Base-by-base conservation (phyloP, 164 flowering plant species). In the Magnolia kwangsiensis region DNA sequence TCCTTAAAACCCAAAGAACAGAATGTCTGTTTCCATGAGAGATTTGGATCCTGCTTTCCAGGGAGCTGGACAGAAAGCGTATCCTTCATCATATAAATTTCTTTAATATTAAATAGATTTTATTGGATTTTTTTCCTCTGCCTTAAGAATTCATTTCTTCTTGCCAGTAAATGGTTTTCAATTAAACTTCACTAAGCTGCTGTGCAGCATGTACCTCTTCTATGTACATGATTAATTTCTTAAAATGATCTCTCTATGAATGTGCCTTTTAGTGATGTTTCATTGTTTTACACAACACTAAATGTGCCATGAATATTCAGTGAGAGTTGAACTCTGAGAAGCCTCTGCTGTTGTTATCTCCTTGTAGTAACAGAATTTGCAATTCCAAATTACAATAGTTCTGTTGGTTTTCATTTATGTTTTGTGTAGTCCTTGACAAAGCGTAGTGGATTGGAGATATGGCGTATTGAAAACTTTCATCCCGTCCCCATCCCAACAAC, bases 11-110 rank as follows among this genome's bases (percentile, higher is more conserved):
- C 68, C 67, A 58, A 79, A 50, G 74, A 59, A 65, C 45, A 81
- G 11, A 50, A 93, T 95, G 98, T 80, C 98, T 64, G 90, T 93
- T 82, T 93, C 98, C 69, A 89, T 90, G 91, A 92, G 85, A 87
- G 94, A 93, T 81, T 81, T 93, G 83, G 98, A 95, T 87, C 80
- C 92, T 78, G 97, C 97, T 80, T 91, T 95, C 73, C 95, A 91
- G 76, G 95, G 95, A 80, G 95, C 94, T 74, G 98, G 98, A 72
- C 98, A 93, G 79, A 95, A 95, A 80, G 85, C 81, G 85, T 83
- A 83, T 83, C 85, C 82, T 83, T 79, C 37, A 20, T 13, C 70
- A 21, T 50, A 63, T 63, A 66, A 69, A 58, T 73, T 76, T 63
- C 23, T 65, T 63, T 18, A 14, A 29, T 65, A 67, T 72, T 21